Percentiles rank a stretch among this genome's conserved stretches.
Evolutionary conservation across 2,329 filamentous ascomycete genomes (phyloP).

Genomic region (Fusarium sp.): DNA sequence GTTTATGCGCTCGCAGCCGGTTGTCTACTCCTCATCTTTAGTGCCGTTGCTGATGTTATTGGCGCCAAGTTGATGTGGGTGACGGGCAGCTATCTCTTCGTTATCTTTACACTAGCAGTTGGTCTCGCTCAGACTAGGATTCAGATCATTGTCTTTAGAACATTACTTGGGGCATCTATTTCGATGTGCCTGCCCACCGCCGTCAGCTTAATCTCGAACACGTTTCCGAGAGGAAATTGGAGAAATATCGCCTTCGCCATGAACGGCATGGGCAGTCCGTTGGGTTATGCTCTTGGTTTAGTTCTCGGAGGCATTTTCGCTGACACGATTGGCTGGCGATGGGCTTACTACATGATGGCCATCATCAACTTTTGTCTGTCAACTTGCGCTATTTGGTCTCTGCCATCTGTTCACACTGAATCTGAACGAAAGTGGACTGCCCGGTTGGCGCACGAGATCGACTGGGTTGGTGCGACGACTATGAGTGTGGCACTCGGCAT

Average conservation of each 20-base stretch:
- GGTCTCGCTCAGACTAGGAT: slow-evolving; percentile 50
- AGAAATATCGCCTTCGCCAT: slow-evolving; percentile 59
- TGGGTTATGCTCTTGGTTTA: slow-evolving; percentile 63
- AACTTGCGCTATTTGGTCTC: slow-evolving; percentile 51
- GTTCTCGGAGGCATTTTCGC: slow-evolving; percentile 63
- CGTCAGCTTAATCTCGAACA: slow-evolving; percentile 53
- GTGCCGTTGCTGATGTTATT: slow-evolving; percentile 53
- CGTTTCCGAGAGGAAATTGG: slow-evolving; percentile 51
- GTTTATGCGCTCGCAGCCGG: slow-evolving; percentile 36
- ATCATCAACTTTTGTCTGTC: slow-evolving; percentile 54
- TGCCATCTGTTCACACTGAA: slow-evolving; percentile 44
- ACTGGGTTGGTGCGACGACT: slow-evolving; percentile 64
- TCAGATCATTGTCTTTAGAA: slow-evolving; percentile 54
- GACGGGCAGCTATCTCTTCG: slow-evolving; percentile 49
- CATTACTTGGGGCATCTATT: slow-evolving; percentile 51
- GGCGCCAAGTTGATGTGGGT: slow-evolving; percentile 52
- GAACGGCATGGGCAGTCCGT: slow-evolving; percentile 58
- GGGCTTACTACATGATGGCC: slow-evolving; percentile 56
- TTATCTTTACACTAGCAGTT: slow-evolving; percentile 50
- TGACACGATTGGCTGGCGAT: slow-evolving; percentile 61
- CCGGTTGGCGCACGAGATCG: slow-evolving; percentile 56
- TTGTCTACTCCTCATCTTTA: slow-evolving; percentile 50
- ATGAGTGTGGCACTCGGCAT: slow-evolving; percentile 60
- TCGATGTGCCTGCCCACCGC: slow-evolving; percentile 54
- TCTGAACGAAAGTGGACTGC: slow-evolving; percentile 45